Conservation (phyloP, 2,329 filamentous ascomycete genomes). For the Graphiopsis chlorocephala region DNA sequence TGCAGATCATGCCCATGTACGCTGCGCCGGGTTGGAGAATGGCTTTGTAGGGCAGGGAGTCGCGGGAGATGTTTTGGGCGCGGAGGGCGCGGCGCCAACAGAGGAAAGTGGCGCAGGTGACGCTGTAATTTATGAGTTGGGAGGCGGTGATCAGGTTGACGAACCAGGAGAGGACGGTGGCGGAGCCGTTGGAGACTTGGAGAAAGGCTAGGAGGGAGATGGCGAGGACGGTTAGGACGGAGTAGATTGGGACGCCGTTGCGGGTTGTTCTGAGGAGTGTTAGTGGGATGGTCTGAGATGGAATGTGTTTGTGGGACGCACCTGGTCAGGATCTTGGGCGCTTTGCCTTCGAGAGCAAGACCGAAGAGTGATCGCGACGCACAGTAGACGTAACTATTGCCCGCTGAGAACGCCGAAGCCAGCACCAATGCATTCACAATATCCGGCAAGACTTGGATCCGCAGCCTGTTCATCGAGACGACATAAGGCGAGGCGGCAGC, state of each 20-base stretch:
- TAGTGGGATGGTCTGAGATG: not conserved
- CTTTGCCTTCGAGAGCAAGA: slow-evolving; percentile 59
- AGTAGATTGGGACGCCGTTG: slow-evolving; percentile 71
- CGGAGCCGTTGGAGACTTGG: slow-evolving; percentile 63
- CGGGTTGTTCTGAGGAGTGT: slow-evolving; percentile 53
- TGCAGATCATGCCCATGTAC: slow-evolving; percentile 58
- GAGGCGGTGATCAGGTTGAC: slow-evolving; percentile 69
- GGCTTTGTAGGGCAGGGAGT: slow-evolving; percentile 64
- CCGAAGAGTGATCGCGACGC: slow-evolving; percentile 66
- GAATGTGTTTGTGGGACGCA: not conserved
- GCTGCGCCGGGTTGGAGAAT: slow-evolving; percentile 68
- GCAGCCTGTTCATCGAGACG: slow-evolving; percentile 65
- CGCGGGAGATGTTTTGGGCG: slow-evolving; percentile 65
- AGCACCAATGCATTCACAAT: slow-evolving; percentile 71
- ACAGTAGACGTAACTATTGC: slow-evolving; percentile 66
- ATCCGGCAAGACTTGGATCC: slow-evolving; percentile 62
- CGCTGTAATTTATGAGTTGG: slow-evolving; percentile 68
- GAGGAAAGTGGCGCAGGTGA: slow-evolving; percentile 68
- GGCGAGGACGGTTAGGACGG: slow-evolving; percentile 62
- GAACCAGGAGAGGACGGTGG: slow-evolving; percentile 70
- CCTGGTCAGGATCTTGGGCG: slow-evolving; percentile 34
- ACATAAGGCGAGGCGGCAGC: slow-evolving; percentile 68
- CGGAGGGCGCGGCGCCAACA: slow-evolving; percentile 67
- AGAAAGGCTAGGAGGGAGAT: slow-evolving; percentile 71
- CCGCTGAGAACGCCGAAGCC: slow-evolving; percentile 64